These are phyloP conservation scores for Dioszegia hungarica DNA, from an alignment of 768 basidiomycete genomes.

Conservation along the genomic window DNA sequence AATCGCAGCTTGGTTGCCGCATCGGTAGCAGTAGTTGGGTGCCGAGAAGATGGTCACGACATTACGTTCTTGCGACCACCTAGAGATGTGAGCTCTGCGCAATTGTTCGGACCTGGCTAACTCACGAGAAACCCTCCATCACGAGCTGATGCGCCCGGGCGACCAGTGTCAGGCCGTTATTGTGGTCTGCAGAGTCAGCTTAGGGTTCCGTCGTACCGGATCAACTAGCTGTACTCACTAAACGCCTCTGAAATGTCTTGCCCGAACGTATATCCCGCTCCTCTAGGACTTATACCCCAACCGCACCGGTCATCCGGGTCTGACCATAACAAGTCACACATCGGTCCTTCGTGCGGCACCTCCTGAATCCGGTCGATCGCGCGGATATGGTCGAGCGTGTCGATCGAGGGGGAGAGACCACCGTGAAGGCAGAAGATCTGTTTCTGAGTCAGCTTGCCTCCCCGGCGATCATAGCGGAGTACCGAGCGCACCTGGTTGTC, in stretches of 20 bases:
- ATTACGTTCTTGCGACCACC: constrained; percentile 98
- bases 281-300: constrained; percentile 98
- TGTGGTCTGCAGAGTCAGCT: constrained; percentile 60
- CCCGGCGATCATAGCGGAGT: not conserved
- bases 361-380: constrained; percentile 98
- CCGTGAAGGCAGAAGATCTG: constrained; percentile 99
- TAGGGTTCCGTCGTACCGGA: no score
- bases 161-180: constrained; percentile 94
- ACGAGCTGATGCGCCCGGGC: constrained; percentile 96
- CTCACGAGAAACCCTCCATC: constrained; percentile 48
- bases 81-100: constrained; percentile 60
- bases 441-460: not conserved
- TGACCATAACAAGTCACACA: constrained; percentile 99
- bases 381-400: constrained; percentile 98
- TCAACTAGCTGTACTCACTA: constrained; percentile 49
- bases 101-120: no score
- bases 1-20: constrained; percentile 98
- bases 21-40: constrained; percentile 99
- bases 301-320: constrained; percentile 99
- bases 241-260: constrained; percentile 99
- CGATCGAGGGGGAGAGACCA: constrained; percentile 95
- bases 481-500: constrained; percentile 88
- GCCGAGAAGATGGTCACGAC: constrained; percentile 99
- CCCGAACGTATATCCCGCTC: constrained; percentile 97
- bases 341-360: constrained; percentile 98